Evolutionary conservation across 2,329 filamentous ascomycete genomes (phyloP), one percentile per base, ranked within the genome.

Genomic region (Calonectria pteridis): DNA sequence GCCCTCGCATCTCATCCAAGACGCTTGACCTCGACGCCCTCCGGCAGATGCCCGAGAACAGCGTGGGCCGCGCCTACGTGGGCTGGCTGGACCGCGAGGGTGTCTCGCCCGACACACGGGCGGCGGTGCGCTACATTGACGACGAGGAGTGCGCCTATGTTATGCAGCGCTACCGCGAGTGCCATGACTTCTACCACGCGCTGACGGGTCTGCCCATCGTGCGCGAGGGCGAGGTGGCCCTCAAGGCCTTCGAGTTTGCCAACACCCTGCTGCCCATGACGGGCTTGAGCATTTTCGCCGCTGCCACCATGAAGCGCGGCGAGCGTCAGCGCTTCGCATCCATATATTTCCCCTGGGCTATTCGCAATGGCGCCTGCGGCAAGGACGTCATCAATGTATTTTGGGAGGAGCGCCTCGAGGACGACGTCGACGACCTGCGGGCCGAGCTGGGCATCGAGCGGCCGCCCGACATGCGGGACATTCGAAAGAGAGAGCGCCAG

Each of bases 221-320:
- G 76, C 91, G 95, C n/a, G 97, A 99, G 87, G 97, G 97, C 31
- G 97, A 99, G 87, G 91, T 99, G 16, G 97, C 96, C n/a, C 90
- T 99, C 78, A 99, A 99, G 86, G 95, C 96, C 0, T 98, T 99
- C 78, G 97, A 99, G 86, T 99, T 98, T 83, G 92, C 95, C 31
- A 99, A 98, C 82, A 98, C 96, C 1, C 86, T 97, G 40, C 86
- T 99, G 69, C 97, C 97, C 0, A 99, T 99, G 97, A 98, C 97
- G 11, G 97, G 94, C 0, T 84, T 99, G 76, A 95, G 94, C 81
- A 88, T 97, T 67, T 91, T 96, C 72, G 95, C 96, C 2, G 95
- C 98, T 31, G 94, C 95, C 58, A 97, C 96, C 11, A 89, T 97
- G 80, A 98, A 98, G 85, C 85, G 93, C 23, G 92, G 93, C 6